Conservation (phyloP, 495 filamentous ascomycete genomes). For the Penicillium ochrochloron region DNA sequence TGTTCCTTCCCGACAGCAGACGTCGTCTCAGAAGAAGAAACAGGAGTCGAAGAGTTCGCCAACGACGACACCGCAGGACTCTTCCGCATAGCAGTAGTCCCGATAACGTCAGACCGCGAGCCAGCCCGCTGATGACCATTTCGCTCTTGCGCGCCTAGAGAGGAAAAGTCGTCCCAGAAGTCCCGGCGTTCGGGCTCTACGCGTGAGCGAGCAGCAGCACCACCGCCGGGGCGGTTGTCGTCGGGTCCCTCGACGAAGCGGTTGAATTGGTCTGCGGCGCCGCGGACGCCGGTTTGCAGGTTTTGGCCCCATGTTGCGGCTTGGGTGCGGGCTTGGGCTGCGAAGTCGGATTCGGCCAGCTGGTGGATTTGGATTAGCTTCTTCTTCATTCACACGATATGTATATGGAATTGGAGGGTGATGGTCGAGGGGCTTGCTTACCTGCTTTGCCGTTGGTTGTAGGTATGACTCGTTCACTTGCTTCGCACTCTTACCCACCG, state of each 20-base stretch:
- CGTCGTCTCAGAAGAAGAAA: constrained; percentile 32
- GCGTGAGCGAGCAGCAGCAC: constrained; percentile 5
- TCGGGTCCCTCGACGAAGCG: constrained; percentile 76
- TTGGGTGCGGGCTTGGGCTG: constrained; percentile 75
- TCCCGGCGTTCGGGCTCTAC: constrained; percentile 72
- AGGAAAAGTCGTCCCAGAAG: constrained; percentile 85
- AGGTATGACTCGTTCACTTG: constrained; percentile 87
- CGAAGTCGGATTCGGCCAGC: constrained; percentile 86
- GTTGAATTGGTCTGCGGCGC: constrained; percentile 75
- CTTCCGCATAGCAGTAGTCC: constrained; percentile 74
- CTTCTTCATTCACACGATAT: not conserved
- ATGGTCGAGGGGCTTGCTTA: constrained; percentile 40
- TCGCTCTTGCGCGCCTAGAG: constrained; percentile 60
- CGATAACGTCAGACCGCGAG: constrained; percentile 58
- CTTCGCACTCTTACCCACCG: constrained; percentile 86
- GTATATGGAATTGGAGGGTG: not conserved
- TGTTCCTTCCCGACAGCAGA: constrained; percentile 43
- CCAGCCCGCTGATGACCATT: constrained; percentile 40
- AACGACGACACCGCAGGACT: constrained; percentile 45
- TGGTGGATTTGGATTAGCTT: constrained; percentile 32
- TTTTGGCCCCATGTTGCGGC: constrained; percentile 69
- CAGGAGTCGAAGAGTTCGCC: constrained; percentile 21
- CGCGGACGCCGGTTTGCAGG: constrained; percentile 67
- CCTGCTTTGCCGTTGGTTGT: constrained; percentile 85
- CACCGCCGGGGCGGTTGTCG: constrained; percentile 33